Evolutionary conservation across 2,329 filamentous ascomycete species (phyloP), one percentile per base, ranked within the genome.

Genomic region (Fusarium bactridioides): DNA sequence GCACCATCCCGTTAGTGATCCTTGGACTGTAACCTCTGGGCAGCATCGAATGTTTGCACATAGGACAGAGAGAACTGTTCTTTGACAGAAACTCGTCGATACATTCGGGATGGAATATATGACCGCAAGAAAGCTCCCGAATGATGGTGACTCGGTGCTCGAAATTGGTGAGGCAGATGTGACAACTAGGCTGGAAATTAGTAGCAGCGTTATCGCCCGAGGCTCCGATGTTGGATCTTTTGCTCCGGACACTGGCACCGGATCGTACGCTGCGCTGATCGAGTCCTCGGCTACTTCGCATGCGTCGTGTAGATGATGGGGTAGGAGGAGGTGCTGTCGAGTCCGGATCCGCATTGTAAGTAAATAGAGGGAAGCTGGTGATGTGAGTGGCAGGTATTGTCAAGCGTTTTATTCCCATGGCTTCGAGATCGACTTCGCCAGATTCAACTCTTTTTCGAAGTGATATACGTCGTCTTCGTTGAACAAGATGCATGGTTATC

Each of bases 101-200:
- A 78, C 96, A 99, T 72, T 93, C 92, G 0, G 93, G 92, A 74
- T 99, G 95, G 81, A 95, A 99, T 63, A 98, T 95, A 79, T 99
- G 96, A 2, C 92, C 91, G 76, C 96, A 99, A 0, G 94, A 90
- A 6, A 98, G 85, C 81, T 98, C 93, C 61, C 94, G 92, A 61
- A 98, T 94, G 25, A 90, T 88, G 0, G 93, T 92, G 23, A 86
- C 83, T 41, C 89, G 88, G 21, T 90, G 87, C 33, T 92, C 87
- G 77, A 94, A 98, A 66, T 93, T 90, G 61, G 94, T 93, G 2
- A 97, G 86, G 78, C 96, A 99, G 59, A 98, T 97, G n/a, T 93
- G 90, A 79, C 96, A 98, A 5, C 88, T 91, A 0, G 93, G 91
- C 79, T 98, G 96, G 25, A 91, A 90, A 74, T 93, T 86, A 21